Percentiles rank a stretch among this genome's conserved stretches.
phyloP scores from a whole-genome alignment of 2,329 filamentous ascomycete genomes.

The Hymenoscyphus albidus region DNA sequence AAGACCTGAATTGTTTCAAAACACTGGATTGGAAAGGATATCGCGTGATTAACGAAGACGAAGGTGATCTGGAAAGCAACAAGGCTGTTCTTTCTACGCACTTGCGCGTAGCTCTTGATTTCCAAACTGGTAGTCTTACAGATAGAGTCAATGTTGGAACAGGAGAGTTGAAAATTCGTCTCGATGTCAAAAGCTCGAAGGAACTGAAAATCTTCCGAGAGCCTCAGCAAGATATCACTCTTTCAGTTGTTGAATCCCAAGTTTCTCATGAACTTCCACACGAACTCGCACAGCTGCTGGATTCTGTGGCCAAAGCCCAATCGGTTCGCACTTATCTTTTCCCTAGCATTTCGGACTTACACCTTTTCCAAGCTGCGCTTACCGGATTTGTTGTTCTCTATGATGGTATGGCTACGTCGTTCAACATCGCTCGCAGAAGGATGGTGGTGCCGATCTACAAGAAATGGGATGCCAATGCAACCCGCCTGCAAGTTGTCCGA shows the following conservation, averaged over 20 bases:
- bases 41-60: conserved; percentile 68
- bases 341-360: conserved; percentile 62
- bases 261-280: conserved; percentile 58
- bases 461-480: conserved; percentile 82
- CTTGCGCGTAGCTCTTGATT: conserved; percentile 71
- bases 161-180: conserved; percentile 65
- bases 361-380: conserved; percentile 72
- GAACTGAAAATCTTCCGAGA: conserved; percentile 66
- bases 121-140: conserved; percentile 71
- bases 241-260: conserved; percentile 68
- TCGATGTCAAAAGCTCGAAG: conserved; percentile 57
- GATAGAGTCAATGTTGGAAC: conserved; percentile 79
- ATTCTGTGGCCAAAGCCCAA: conserved; percentile 51
- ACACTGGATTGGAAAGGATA: conserved; percentile 60
- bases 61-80: conserved; percentile 52
- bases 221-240: conserved; percentile 71
- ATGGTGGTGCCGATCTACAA: conserved; percentile 94
- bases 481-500: conserved; percentile 75
- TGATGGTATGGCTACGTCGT: conserved; percentile 66
- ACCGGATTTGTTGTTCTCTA: conserved; percentile 77
- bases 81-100: conserved; percentile 72
- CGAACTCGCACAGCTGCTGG: conserved; percentile 52
- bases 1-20: conserved; percentile 21
- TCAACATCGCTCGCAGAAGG: conserved; percentile 77
- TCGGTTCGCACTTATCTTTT: conserved; percentile 70